Conservation (phyloP, 345 rosid species). For the Euphorbia pulcherrima region DNA sequence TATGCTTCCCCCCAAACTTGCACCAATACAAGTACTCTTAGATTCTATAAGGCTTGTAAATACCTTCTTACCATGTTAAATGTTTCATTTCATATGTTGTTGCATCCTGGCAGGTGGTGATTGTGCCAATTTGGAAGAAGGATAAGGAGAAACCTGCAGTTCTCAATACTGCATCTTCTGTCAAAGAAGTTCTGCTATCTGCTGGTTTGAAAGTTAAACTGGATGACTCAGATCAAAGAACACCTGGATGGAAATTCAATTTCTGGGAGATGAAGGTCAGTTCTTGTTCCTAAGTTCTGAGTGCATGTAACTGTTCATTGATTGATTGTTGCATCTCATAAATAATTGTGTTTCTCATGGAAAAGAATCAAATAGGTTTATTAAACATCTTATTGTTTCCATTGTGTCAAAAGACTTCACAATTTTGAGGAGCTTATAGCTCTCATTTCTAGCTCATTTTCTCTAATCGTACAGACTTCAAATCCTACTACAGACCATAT, state of each 20-base stretch:
- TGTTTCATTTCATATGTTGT: constrained; percentile 3
- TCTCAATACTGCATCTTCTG: constrained; percentile 62
- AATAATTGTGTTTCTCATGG: background rate
- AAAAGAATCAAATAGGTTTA: background rate
- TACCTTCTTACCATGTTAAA: background rate
- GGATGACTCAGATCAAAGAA: constrained; percentile 75
- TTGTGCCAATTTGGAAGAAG: constrained; percentile 90
- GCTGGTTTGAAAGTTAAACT: constrained; percentile 80
- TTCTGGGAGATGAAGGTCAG: constrained; percentile 97
- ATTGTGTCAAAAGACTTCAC: background rate
- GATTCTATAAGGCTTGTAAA: background rate
- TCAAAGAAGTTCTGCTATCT: constrained; percentile 50
- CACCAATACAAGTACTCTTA: constrained; percentile 70
- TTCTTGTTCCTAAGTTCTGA: constrained; percentile 4
- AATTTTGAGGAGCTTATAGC: too few species aligned
- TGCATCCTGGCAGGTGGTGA: constrained; percentile 50
- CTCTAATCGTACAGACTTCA: too few species aligned
- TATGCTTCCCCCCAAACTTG: constrained; percentile 86
- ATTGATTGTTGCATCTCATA: background rate
- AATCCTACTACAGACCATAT: too few species aligned
- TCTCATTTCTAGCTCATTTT: too few species aligned
- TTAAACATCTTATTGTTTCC: too few species aligned
- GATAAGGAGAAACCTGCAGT: constrained; percentile 67
- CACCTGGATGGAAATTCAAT: constrained; percentile 94
- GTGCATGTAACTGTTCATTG: background rate